Evolutionary conservation across 2,329 filamentous ascomycete genomes (phyloP).

Genomic region (Stachybotrys elegans): DNA sequence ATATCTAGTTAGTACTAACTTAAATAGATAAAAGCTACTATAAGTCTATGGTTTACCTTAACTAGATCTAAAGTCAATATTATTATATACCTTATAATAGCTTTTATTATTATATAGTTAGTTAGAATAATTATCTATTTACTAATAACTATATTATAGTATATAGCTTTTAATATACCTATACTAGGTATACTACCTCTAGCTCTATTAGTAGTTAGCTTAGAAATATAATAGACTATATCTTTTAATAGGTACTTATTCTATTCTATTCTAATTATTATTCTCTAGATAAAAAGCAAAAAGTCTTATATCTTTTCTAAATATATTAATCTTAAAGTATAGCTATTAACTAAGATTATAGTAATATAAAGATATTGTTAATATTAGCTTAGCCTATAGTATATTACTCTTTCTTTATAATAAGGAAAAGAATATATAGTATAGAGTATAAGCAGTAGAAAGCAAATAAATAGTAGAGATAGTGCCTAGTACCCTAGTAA

Average conservation of each 20-base stretch:
- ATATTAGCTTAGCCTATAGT: neutral
- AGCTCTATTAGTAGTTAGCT: neutral
- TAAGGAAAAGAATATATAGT: too few relatives aligned
- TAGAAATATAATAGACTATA: neutral
- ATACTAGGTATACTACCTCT: neutral
- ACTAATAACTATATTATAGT: neutral
- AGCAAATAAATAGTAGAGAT: too few relatives aligned
- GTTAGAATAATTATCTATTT: neutral
- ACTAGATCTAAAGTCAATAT: neutral
- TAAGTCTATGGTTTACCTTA: neutral
- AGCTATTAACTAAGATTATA: neutral
- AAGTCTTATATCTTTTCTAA: too few relatives aligned
- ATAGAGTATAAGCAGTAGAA: too few relatives aligned
- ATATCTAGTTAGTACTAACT: neutral
- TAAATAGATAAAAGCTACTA: neutral
- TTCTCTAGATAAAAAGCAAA: too few relatives aligned
- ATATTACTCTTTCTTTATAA: neutral
- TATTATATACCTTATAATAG: neutral
- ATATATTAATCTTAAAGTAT: neutral
- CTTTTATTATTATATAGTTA: neutral
- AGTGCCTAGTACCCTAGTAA: too few relatives aligned
- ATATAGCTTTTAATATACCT: neutral
- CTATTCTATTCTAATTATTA: slow-evolving; percentile 1
- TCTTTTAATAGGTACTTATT: neutral
- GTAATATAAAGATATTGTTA: neutral